Base-by-base conservation (phyloP, 352 stramenopile species). In the Peronospora destructor region DNA sequence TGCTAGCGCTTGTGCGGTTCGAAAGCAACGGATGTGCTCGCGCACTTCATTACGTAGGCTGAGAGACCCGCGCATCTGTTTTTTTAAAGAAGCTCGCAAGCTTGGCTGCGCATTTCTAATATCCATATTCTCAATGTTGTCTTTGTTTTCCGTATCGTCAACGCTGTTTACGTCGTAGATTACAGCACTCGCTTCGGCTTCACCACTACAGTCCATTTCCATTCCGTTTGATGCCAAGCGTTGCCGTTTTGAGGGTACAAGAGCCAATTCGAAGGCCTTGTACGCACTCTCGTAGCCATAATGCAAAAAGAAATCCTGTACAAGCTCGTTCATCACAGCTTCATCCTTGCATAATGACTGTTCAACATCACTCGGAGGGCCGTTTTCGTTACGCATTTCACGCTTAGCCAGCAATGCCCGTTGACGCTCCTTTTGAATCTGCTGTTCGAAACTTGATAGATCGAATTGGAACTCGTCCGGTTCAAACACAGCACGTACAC, bases 361-460 rank as follows among this genome's bases (percentile, higher is more conserved):
- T 26, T 71, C 47, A 3, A 41, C 19, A 14, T 32, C 56, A 28
- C 35, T 38, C 3, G 39, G 12, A 10, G 5, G 0, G 13, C n/a
- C 17, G 6, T 50, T 48, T 17, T 45, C 35, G 2, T 30, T 56
- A 19, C 45, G 54, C 11, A 37, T 55, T 28, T 55, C 42, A 16
- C 48, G 39, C 8, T 70, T 56, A 23, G 30, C 34, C 11, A 61
- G n/a, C 17, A 85, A 48, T 2, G 61, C 58, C 21, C 58, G 56
- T n/a, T 83, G 75, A 0, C 66, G 67, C 2, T 78, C 59, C 42
- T 70, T 79, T 19, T 67, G 59, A 7, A 82, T 46, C 42, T 83
- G 59, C 28, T 64, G 54, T 44, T 72, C 60, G 40, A 85, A 85
- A 2, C 33, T 57, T 6, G 34, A 3, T 13, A 86, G 25, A 51